These are phyloP conservation scores for Yamadazyma buinensis DNA, from an alignment of 1,139 yeast genomes.

Conservation along the genomic window DNA sequence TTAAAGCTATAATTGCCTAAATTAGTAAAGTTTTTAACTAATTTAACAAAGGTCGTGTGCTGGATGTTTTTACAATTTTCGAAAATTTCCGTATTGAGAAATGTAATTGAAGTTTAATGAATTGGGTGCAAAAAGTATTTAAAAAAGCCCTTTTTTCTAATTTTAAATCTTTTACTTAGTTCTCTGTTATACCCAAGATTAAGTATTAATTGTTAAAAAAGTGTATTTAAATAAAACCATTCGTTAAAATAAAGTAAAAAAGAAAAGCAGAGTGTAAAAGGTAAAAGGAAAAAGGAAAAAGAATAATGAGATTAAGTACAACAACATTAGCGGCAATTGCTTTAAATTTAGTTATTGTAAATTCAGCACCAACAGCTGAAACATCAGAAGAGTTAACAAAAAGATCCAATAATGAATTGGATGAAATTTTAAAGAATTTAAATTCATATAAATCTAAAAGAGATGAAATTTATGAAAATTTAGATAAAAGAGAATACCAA, in stretches of 20 bases:
- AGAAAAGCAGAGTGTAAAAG: too few relatives aligned
- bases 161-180: too few relatives aligned
- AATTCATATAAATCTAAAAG: constrained; percentile 25
- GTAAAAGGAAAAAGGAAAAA: too few relatives aligned
- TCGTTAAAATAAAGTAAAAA: background rate
- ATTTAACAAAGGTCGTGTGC: constrained; percentile 3
- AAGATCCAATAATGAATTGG: constrained; percentile 16
- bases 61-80: constrained; percentile 1
- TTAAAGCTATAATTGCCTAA: constrained; percentile 5
- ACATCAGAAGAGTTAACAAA: constrained; percentile 5
- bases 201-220: too few relatives aligned
- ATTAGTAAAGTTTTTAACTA: constrained; percentile 2
- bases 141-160: background rate
- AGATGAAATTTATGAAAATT: constrained; percentile 23
- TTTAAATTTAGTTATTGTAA: constrained; percentile 22
- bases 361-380: constrained; percentile 26
- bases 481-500: constrained; percentile 30
- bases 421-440: constrained; percentile 20
- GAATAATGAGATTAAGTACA: constrained; percentile 29
- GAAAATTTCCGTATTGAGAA: constrained; percentile 10
- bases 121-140: constrained; percentile 6
- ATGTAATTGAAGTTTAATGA: constrained; percentile 7
- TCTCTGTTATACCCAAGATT: too few relatives aligned
- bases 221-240: background rate
- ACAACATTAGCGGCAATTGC: constrained; percentile 28